These are phyloP conservation scores for Leishmania tropica DNA, from an alignment of 208 protist genomes.

Conservation along the genomic window DNA sequence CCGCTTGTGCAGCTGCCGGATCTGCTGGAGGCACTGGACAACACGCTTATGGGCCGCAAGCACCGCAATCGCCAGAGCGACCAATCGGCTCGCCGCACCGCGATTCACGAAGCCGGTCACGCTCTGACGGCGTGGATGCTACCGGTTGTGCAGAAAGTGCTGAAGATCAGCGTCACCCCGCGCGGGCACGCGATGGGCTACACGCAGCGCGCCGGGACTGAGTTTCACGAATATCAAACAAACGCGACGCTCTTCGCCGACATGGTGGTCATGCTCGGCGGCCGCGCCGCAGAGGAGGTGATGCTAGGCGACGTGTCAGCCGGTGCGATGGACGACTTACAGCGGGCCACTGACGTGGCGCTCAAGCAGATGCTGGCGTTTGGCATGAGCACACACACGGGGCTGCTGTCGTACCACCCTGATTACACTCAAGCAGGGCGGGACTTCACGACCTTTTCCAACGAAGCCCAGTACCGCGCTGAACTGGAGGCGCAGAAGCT, in stretches of 20 bases:
- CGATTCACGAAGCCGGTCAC: slow-evolving; percentile 80
- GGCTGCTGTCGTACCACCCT: slow-evolving; percentile 81
- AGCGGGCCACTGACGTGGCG: slow-evolving; percentile 84
- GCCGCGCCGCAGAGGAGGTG: slow-evolving; percentile 84
- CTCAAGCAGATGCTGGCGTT: slow-evolving; percentile 85
- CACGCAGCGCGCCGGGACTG: slow-evolving; percentile 85
- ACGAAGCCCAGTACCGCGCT: slow-evolving; percentile 71
- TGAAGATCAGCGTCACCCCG: slow-evolving; percentile 87
- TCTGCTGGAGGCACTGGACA: slow-evolving; percentile 83
- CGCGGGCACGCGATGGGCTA: slow-evolving; percentile 84
- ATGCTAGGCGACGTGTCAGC: slow-evolving; percentile 90
- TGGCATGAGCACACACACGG: slow-evolving; percentile 80
- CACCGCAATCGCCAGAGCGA: slow-evolving; percentile 82
- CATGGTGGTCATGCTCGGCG: slow-evolving; percentile 87
- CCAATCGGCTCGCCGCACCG: slow-evolving; percentile 57
- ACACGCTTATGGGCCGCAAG: slow-evolving; percentile 82
- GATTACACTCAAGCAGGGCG: slow-evolving; percentile 82
- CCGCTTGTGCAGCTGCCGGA: slow-evolving; percentile 67
- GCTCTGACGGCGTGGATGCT: slow-evolving; percentile 82
- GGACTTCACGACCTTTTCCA: slow-evolving; percentile 84
- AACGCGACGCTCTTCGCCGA: slow-evolving; percentile 87
- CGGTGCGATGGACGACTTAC: slow-evolving; percentile 89
- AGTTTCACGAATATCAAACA: slow-evolving; percentile 90
- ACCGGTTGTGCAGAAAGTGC: slow-evolving; percentile 65
- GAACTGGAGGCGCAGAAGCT: slow-evolving; percentile 79